These are phyloP conservation scores for Magnolia sinica DNA, from an alignment of 164 flowering plant genomes.

Conservation along the genomic window DNA sequence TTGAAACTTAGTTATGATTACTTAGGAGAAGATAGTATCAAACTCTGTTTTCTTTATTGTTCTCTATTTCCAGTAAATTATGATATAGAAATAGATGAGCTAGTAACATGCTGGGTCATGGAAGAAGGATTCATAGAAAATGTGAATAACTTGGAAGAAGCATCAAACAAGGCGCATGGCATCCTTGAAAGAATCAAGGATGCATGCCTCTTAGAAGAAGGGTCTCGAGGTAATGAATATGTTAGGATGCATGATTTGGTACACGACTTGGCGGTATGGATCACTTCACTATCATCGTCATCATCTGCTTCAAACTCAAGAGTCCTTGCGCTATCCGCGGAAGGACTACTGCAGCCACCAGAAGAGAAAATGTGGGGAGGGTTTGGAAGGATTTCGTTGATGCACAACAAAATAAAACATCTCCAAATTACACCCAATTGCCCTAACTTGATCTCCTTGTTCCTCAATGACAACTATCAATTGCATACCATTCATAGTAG, in stretches of 20 bases:
- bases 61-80: constrained; percentile 7
- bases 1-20: constrained; percentile 13
- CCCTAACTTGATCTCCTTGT: not conserved
- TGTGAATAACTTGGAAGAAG: not conserved
- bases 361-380: not conserved
- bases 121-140: constrained; percentile 7
- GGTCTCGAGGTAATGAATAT: not conserved
- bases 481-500: not conserved
- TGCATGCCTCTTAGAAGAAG: constrained; percentile 9
- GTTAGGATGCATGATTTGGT: constrained; percentile 8
- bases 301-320: not conserved
- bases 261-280: constrained; percentile 6
- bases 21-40: not conserved
- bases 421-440: not conserved
- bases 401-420: not conserved
- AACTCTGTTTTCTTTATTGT: constrained; percentile 12
- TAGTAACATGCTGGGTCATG: not conserved
- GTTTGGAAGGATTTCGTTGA: constrained; percentile 5
- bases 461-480: not conserved
- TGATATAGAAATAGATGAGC: not conserved
- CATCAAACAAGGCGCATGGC: not conserved
- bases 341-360: constrained; percentile 1
- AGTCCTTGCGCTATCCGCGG: not conserved
- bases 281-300: not conserved
- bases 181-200: not conserved